Evolutionary conservation across 2,329 filamentous ascomycete genomes (phyloP).

Genomic region (Domatiomyces globalis): DNA sequence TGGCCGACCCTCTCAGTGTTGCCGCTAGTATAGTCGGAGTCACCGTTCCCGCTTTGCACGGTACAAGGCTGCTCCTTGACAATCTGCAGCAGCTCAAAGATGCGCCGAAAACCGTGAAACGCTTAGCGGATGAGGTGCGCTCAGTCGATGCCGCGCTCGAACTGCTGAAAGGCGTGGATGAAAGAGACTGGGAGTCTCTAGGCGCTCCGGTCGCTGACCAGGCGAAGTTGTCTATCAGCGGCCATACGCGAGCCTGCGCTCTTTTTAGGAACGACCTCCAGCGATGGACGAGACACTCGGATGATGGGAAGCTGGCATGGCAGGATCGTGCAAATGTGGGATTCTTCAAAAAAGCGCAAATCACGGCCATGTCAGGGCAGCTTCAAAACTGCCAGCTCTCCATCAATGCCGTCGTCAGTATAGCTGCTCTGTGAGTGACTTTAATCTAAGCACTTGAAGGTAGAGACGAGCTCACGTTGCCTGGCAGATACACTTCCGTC

Average conservation of each 20-base stretch:
- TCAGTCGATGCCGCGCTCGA: constrained; percentile 21
- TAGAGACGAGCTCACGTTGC: constrained; percentile 13
- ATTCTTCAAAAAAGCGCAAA: constrained; percentile 1
- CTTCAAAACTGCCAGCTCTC: constrained; percentile 1
- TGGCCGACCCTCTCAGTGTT: constrained; percentile 22
- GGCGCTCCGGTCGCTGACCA: constrained; percentile 14
- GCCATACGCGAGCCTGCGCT: constrained; percentile 19
- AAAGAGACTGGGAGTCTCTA: constrained; percentile 20
- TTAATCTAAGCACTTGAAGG: not conserved
- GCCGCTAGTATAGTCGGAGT: constrained; percentile 22
- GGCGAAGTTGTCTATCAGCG: constrained; percentile 21
- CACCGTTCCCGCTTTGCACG: constrained; percentile 21
- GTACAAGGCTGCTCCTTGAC: constrained; percentile 21
- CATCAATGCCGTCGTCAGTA: not conserved
- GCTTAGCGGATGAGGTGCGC: constrained; percentile 21
- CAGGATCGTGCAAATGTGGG: constrained; percentile 1
- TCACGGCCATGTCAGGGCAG: not conserved
- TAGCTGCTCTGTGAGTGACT: not conserved
- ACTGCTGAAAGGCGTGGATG: constrained; percentile 12
- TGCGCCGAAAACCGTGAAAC: constrained; percentile 22
- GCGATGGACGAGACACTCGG: not conserved
- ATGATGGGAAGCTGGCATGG: constrained; percentile 1
- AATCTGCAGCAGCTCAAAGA: constrained; percentile 23
- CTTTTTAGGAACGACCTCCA: not conserved
- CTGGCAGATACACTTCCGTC: constrained; percentile 22